Evolutionary conservation across 352 stramenopile species (phyloP).

Genomic region (Phytophthora cactorum): DNA sequence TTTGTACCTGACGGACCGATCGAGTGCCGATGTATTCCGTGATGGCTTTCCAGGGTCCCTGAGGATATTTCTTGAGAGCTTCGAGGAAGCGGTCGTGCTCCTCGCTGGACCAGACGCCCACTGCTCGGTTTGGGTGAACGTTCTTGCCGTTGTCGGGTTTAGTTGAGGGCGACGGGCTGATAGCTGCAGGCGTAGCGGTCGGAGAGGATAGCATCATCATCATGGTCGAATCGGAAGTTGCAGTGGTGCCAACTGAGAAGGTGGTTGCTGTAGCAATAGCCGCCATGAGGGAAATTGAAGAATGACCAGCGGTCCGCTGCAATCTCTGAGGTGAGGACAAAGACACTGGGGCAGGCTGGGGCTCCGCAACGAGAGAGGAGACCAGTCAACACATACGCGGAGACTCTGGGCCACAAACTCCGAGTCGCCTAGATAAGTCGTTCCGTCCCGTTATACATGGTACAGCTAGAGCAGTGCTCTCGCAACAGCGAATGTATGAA

Average conservation of each 20-base stretch:
- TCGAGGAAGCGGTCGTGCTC: slow-evolving; percentile 68
- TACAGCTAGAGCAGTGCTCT: background rate
- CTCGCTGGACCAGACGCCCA: slow-evolving; percentile 58
- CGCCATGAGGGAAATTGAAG: slow-evolving; percentile 33
- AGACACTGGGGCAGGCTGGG: slow-evolving; percentile 31
- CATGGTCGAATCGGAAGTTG: background rate
- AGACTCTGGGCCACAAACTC: background rate
- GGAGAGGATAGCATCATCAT: slow-evolving; percentile 19
- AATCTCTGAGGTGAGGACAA: slow-evolving; percentile 9
- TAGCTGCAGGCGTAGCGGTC: background rate
- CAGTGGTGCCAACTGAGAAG: slow-evolving; percentile 4
- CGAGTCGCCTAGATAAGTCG: slow-evolving; percentile 1
- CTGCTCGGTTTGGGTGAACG: slow-evolving; percentile 18
- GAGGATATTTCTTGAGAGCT: slow-evolving; percentile 55
- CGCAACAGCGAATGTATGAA: slow-evolving; percentile 4
- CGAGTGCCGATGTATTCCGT: slow-evolving; percentile 52
- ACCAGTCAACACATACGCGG: background rate
- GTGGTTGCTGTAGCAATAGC: slow-evolving; percentile 19
- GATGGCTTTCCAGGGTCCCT: slow-evolving; percentile 58
- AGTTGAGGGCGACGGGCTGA: slow-evolving; percentile 6
- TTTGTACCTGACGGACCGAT: slow-evolving; percentile 74
- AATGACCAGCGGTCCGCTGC: slow-evolving; percentile 18
- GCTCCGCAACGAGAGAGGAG: background rate
- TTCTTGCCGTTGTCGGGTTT: slow-evolving; percentile 11
- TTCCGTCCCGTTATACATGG: slow-evolving; percentile 22